phyloP scores from a whole-genome alignment of 2,329 filamentous ascomycete genomes.

The Ophiostoma sp. region DNA sequence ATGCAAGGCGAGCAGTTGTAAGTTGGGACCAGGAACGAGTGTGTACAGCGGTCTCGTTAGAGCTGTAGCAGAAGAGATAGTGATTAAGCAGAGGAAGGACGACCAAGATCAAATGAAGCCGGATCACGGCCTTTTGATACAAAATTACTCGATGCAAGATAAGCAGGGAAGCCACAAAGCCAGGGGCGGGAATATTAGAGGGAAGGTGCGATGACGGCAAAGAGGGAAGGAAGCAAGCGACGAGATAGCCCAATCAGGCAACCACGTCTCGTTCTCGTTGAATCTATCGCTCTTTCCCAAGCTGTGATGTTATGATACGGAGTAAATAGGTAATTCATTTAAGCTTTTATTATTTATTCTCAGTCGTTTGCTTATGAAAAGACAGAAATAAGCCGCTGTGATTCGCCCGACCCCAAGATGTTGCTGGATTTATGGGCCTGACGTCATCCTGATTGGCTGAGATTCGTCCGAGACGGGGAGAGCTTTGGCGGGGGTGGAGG shows the following conservation, averaged over 20 bases:
- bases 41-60: background rate
- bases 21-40: background rate
- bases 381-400: constrained; percentile 14
- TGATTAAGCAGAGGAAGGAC: background rate
- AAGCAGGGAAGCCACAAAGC: background rate
- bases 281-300: constrained; percentile 26
- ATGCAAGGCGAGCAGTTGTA: background rate
- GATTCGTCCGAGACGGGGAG: background rate
- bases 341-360: background rate
- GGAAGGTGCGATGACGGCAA: constrained; percentile 16
- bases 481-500: constrained; percentile 22
- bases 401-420: constrained; percentile 18
- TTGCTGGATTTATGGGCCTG: constrained; percentile 11
- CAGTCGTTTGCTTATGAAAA: background rate
- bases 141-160: background rate
- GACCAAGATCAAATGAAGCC: background rate
- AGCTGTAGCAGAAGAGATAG: background rate
- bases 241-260: background rate
- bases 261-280: constrained; percentile 19
- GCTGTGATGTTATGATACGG: constrained; percentile 18
- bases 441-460: constrained; percentile 12
- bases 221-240: constrained; percentile 10
- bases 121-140: background rate
- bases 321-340: background rate
- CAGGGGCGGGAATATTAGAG: background rate